Evolutionary conservation across 768 basidiomycete species (phyloP), one percentile per base, ranked within the genome.

Genomic region (Phlebiopsis flavidoalba): DNA sequence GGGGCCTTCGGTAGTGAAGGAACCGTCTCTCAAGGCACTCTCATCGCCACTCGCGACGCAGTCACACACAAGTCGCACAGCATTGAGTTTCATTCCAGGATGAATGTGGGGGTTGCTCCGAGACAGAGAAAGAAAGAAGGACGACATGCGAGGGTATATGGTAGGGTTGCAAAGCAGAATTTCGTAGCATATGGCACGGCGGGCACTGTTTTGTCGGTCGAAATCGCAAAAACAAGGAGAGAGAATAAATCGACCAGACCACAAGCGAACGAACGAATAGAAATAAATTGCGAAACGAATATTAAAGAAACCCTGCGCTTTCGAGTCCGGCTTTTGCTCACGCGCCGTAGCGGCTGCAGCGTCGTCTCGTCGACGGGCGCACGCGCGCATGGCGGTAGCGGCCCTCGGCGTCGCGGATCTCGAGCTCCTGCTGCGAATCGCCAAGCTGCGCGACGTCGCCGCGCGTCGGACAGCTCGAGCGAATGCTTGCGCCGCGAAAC

Each of bases 311-410:
- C 43, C 63, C 59, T 6, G 67, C 43, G 40, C 86, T 93, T 77
- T 97, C 95, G 64, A 97, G 74, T 35, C 95, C 95, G 5, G 95
- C 94, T 75, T n/a, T 97, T 97, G 71, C 91, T 94, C 62, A 94
- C 94, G 64, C 95, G 79, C 62, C 95, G 77, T 80, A 91, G 80
- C 26, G 95, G 95, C 72, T 96, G 94, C 64, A 96, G 73, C 37
- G 95, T 96, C 47, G 77, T 87, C 73, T 92, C 89, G 69, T 95
- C 83, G 26, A 95, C 93, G 2, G 95, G 94, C 31, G 93, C 92
- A 48, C 88, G 80, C 94, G 80, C 58, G 89, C 88, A 74, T 95
- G 95, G 50, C 93, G 77, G 75, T 95, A 96, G 59, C 94, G 82
- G 55, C 95, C 95, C 64, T 79, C 81, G 14, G 83, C 81, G 70